These are phyloP conservation scores for Kluyveromyces marxianus DNA, from an alignment of 1,139 yeast genomes.

Conservation along the genomic window DNA sequence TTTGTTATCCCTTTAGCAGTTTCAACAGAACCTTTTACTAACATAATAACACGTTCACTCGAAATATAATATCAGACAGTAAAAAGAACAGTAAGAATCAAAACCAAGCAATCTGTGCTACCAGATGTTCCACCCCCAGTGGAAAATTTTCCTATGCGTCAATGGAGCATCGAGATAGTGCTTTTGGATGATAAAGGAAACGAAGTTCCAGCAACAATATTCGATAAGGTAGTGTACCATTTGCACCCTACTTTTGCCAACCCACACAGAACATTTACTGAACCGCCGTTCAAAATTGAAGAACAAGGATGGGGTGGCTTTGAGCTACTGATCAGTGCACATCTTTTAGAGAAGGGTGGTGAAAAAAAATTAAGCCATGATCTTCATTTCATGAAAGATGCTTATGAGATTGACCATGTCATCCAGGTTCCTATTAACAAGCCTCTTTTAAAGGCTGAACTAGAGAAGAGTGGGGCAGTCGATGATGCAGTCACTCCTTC, in stretches of 20 bases:
- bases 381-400: slow-evolving; percentile 73
- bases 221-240: slow-evolving; percentile 88
- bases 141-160: slow-evolving; percentile 91
- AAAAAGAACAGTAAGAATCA: slow-evolving; percentile 81
- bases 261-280: slow-evolving; percentile 74
- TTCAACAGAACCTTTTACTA: not conserved
- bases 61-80: slow-evolving; percentile 36
- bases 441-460: slow-evolving; percentile 62
- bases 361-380: slow-evolving; percentile 84
- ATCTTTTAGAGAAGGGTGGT: slow-evolving; percentile 78
- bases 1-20: not conserved
- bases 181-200: slow-evolving; percentile 74
- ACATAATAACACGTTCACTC: slow-evolving; percentile 3
- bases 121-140: slow-evolving; percentile 83
- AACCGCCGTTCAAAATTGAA: slow-evolving; percentile 80
- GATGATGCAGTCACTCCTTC: slow-evolving; percentile 19
- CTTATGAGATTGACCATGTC: slow-evolving; percentile 70
- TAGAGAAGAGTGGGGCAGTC: slow-evolving; percentile 76
- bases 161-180: slow-evolving; percentile 77
- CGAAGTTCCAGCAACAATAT: slow-evolving; percentile 78
- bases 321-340: slow-evolving; percentile 74
- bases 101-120: slow-evolving; percentile 77
- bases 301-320: slow-evolving; percentile 99
- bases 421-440: slow-evolving; percentile 71
- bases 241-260: slow-evolving; percentile 92